Evolutionary conservation across 257 asterid species (phyloP).

Genomic region (Nicotiana paniculata): DNA sequence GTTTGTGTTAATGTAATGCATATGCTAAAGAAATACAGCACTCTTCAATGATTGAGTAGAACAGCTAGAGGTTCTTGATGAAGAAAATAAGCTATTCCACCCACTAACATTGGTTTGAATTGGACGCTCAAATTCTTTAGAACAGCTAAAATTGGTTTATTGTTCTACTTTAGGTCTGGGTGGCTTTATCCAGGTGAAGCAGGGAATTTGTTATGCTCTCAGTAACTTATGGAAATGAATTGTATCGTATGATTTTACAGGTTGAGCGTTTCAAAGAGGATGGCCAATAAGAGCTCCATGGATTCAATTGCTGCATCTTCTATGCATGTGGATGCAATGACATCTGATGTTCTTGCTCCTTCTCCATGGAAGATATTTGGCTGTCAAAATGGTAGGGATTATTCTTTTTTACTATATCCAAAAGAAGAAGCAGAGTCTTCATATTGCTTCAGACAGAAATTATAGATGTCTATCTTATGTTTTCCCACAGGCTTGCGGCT

Average conservation of each 20-base stretch:
- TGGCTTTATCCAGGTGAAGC: neutral
- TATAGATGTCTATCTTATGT: neutral
- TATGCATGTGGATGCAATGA: conserved; percentile 51
- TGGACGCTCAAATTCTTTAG: neutral
- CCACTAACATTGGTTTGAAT: neutral
- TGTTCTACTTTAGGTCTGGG: neutral
- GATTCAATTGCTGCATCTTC: conserved; percentile 41
- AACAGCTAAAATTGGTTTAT: neutral
- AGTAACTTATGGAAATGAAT: neutral
- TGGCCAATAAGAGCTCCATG: conserved; percentile 24
- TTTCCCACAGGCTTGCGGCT: conserved; percentile 64
- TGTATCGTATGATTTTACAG: conserved; percentile 24
- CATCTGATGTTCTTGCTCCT: conserved; percentile 74
- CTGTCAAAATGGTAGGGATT: conserved; percentile 59
- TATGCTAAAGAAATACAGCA: neutral
- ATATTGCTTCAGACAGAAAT: neutral
- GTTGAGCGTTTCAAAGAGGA: conserved; percentile 54
- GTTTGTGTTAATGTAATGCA: neutral
- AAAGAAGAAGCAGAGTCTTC: neutral
- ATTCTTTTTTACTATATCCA: neutral
- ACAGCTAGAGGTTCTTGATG: neutral
- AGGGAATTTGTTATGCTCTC: neutral
- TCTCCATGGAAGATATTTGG: conserved; percentile 89
- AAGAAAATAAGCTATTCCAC: neutral
- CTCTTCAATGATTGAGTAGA: neutral